These are phyloP conservation scores for Discostella pseudostelligera DNA, from an alignment of 108 stramenopile genomes.

Conservation along the genomic window DNA sequence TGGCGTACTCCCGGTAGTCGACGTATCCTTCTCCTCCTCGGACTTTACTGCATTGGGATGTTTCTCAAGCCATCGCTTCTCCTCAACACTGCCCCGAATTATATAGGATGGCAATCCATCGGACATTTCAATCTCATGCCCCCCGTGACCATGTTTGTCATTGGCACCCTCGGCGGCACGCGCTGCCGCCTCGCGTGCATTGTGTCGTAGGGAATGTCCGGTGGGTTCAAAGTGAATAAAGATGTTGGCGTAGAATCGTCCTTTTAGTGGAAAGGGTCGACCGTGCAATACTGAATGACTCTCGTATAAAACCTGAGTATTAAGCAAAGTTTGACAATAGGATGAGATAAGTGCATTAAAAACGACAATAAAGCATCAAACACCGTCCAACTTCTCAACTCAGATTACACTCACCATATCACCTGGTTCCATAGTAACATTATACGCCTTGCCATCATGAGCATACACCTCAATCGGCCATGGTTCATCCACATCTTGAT, in stretches of 20 bases:
- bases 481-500: slow-evolving; percentile 89
- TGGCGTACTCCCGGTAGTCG: slow-evolving; percentile 60
- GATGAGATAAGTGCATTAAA: too few relatives aligned
- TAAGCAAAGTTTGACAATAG: too few relatives aligned
- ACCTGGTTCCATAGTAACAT: slow-evolving; percentile 91
- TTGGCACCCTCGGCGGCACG: slow-evolving; percentile 57
- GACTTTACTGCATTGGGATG: slow-evolving; percentile 50
- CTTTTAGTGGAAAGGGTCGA: slow-evolving; percentile 88
- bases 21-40: slow-evolving; percentile 32
- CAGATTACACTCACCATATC: slow-evolving; percentile 71
- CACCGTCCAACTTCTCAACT: too few relatives aligned
- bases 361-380: too few relatives aligned
- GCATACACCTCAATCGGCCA: slow-evolving; percentile 93
- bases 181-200: slow-evolving; percentile 51
- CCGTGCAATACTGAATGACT: slow-evolving; percentile 88
- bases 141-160: slow-evolving; percentile 53
- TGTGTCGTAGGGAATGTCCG: slow-evolving; percentile 74
- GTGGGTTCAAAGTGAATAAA: slow-evolving; percentile 89
- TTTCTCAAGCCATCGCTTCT: slow-evolving; percentile 51
- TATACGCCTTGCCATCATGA: slow-evolving; percentile 86
- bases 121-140: slow-evolving; percentile 59
- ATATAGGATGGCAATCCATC: slow-evolving; percentile 76
- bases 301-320: slow-evolving; percentile 83
- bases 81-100: slow-evolving; percentile 60
- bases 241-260: slow-evolving; percentile 82